A percentile compares a stretch with the other conserved stretches of the same genome.
Evolutionary conservation across 2,329 filamentous ascomycete species (phyloP).

Genomic region (Leptographium wingfieldii): DNA sequence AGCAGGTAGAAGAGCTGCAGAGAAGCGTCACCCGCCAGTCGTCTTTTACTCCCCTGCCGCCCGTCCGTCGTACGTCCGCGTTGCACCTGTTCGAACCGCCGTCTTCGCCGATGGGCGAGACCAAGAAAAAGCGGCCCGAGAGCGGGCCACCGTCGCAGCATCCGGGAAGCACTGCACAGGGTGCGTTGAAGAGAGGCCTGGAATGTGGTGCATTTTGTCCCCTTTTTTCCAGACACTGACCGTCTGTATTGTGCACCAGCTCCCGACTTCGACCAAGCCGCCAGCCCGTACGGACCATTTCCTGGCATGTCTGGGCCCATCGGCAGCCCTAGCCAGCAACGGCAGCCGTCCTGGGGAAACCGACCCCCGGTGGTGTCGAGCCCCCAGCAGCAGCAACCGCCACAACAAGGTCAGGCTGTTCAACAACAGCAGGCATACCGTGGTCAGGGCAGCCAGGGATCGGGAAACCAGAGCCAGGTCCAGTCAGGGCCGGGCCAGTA

Average conservation of each 20-base stretch:
- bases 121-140: conserved; percentile 16
- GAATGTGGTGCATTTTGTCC: background rate
- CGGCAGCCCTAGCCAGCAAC: background rate
- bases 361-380: no score
- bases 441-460: background rate
- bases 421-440: background rate
- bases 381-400: background rate
- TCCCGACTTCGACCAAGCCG: background rate
- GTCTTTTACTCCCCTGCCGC: conserved; percentile 45
- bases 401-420: background rate
- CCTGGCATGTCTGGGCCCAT: background rate
- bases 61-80: conserved; percentile 44
- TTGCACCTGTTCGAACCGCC: conserved; percentile 27
- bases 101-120: conserved; percentile 17
- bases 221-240: background rate
- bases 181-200: background rate
- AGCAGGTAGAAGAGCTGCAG: conserved; percentile 1
- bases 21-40: conserved; percentile 19
- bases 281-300: background rate
- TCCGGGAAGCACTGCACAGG: background rate
- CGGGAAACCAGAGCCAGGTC: no score
- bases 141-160: conserved; percentile 6
- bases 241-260: background rate
- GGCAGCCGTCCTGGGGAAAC: background rate
- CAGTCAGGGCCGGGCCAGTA: no score